A percentile compares a stretch with the other conserved stretches of the same genome.
Evolutionary conservation across 345 rosid genomes (phyloP).

Genomic region (Pugionium dolabratum): DNA sequence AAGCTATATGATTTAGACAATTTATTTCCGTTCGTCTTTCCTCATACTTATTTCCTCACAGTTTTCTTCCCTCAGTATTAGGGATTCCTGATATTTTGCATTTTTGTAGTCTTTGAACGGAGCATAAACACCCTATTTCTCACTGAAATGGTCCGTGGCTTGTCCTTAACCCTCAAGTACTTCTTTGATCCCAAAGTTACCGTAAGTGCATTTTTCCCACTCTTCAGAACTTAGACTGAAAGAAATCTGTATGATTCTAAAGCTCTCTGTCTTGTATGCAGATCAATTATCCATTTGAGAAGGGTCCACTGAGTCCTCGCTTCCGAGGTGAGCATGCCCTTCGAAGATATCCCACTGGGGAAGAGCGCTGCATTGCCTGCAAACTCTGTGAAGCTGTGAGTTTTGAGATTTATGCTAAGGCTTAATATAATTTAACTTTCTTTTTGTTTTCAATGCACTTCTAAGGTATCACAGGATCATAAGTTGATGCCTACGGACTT

Average conservation of each 20-base stretch:
- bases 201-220: constrained; percentile 52
- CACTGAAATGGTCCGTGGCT: constrained; percentile 93
- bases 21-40: background rate
- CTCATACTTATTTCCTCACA: background rate
- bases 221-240: constrained; percentile 10
- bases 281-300: constrained; percentile 99
- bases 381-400: constrained; percentile 99
- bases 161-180: constrained; percentile 84
- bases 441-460: background rate
- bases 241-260: constrained; percentile 18
- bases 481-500: background rate
- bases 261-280: constrained; percentile 35
- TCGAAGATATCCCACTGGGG: constrained; percentile 88
- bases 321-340: constrained; percentile 99
- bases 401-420: constrained; percentile 11
- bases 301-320: constrained; percentile 97
- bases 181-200: constrained; percentile 93
- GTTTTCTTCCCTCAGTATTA: background rate
- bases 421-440: background rate
- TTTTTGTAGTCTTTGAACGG: constrained; percentile 74
- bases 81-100: constrained; percentile 29
- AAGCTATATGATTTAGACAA: constrained; percentile 9
- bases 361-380: constrained; percentile 99
- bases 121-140: constrained; percentile 91
- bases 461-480: constrained; percentile 23